Evolutionary conservation across 2,329 filamentous ascomycete species (phyloP).

Genomic region (Chalara sp.): DNA sequence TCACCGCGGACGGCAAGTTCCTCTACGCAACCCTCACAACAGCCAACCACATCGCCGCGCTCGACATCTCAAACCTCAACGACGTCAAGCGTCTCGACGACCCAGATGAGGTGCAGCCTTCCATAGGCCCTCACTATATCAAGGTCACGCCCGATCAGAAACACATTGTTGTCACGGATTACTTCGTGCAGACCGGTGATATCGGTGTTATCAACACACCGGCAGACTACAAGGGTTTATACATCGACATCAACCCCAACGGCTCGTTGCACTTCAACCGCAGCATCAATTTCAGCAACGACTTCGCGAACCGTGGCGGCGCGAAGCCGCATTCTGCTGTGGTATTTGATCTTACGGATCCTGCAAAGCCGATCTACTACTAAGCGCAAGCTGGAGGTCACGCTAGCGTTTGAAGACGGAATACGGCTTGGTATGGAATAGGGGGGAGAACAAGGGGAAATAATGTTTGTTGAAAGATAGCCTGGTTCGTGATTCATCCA

Average conservation of each 20-base stretch:
- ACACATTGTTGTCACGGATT: slow-evolving; percentile 57
- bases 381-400: slow-evolving; percentile 13
- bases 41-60: slow-evolving; percentile 54
- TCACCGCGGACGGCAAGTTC: slow-evolving; percentile 49
- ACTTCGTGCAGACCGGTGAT: slow-evolving; percentile 57
- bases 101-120: slow-evolving; percentile 50
- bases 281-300: slow-evolving; percentile 47
- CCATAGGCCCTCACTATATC: slow-evolving; percentile 56
- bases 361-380: slow-evolving; percentile 43
- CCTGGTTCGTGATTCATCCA: no score
- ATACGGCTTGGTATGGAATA: no score
- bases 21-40: slow-evolving; percentile 55
- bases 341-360: slow-evolving; percentile 50
- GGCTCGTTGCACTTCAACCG: slow-evolving; percentile 53
- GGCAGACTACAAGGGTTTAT: slow-evolving; percentile 54
- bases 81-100: slow-evolving; percentile 56
- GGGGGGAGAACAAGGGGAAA: no score
- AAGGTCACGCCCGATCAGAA: slow-evolving; percentile 59
- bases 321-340: slow-evolving; percentile 14
- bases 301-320: slow-evolving; percentile 47
- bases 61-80: slow-evolving; percentile 54
- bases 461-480: no score
- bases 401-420: no score
- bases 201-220: slow-evolving; percentile 47
- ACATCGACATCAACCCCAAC: slow-evolving; percentile 50